phyloP scores from a whole-genome alignment of 345 rosid genomes.

The Citrus glauca region DNA sequence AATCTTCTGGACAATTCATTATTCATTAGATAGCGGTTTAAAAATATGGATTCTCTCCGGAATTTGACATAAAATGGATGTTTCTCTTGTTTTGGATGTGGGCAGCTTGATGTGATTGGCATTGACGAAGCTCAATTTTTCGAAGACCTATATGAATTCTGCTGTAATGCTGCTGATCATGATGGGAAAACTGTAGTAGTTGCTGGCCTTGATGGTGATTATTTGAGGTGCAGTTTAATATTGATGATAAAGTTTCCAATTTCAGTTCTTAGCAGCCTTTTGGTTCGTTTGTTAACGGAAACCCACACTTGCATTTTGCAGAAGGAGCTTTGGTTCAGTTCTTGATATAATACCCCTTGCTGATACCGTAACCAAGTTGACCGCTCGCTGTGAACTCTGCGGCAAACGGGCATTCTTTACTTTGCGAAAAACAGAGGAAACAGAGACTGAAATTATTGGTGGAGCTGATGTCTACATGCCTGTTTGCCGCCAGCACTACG shows the following conservation, averaged over 20 bases:
- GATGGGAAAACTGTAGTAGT: constrained; percentile 75
- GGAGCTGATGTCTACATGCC: constrained; percentile 91
- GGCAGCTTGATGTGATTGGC: constrained; percentile 86
- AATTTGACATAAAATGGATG: neutral
- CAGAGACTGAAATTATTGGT: constrained; percentile 62
- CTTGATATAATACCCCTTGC: constrained; percentile 82
- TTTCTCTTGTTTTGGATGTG: neutral
- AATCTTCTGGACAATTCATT: no score
- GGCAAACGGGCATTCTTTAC: constrained; percentile 80
- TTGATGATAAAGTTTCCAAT: neutral
- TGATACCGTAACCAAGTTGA: constrained; percentile 69
- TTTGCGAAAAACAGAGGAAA: constrained; percentile 60
- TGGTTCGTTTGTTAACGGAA: neutral
- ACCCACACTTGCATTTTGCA: constrained; percentile 19
- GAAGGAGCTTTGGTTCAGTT: constrained; percentile 85
- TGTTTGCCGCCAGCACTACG: constrained; percentile 78
- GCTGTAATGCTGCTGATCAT: constrained; percentile 73
- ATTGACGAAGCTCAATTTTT: constrained; percentile 95
- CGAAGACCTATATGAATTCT: constrained; percentile 89
- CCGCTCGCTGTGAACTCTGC: constrained; percentile 80
- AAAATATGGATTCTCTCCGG: no score
- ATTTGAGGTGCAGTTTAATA: constrained; percentile 48
- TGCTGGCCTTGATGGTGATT: constrained; percentile 92
- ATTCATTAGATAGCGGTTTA: neutral
- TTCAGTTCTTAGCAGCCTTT: neutral